Evolutionary conservation across 108 stramenopile species (phyloP).

Genomic region (Ochromonas danica): DNA sequence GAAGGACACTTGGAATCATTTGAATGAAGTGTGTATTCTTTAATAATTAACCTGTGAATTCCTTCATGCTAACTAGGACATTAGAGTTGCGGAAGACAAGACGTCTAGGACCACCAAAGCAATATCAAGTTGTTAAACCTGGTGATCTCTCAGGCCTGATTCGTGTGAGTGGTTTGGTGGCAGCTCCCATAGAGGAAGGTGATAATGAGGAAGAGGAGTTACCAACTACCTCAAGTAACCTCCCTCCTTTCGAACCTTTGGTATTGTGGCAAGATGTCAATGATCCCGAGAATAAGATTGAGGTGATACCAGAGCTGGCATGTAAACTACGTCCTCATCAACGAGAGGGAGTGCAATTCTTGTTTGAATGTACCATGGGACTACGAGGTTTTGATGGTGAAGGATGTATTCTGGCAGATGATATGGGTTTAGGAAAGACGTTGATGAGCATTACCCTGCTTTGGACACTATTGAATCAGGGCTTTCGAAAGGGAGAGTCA

Average conservation of each 20-base stretch:
- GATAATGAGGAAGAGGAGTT: constrained; percentile 12
- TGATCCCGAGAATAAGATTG: constrained; percentile 49
- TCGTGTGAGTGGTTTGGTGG: neutral
- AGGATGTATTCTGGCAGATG: constrained; percentile 88
- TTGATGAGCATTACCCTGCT: constrained; percentile 86
- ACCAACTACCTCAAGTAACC: constrained; percentile 21
- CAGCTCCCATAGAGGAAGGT: neutral
- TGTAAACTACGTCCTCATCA: constrained; percentile 96
- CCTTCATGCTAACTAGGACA: neutral
- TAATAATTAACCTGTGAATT: neutral
- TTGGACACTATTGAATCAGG: constrained; percentile 89
- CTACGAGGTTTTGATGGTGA: constrained; percentile 43
- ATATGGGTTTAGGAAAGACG: constrained; percentile 85
- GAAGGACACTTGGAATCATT: no score
- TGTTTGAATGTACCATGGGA: constrained; percentile 36
- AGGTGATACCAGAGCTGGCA: constrained; percentile 76
- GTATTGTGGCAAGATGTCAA: constrained; percentile 47
- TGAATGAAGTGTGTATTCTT: no score
- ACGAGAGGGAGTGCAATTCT: constrained; percentile 81
- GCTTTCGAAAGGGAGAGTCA: constrained; percentile 70
- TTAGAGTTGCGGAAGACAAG: constrained; percentile 11
- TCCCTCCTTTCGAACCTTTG: constrained; percentile 47
- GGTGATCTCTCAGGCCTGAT: neutral
- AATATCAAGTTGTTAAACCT: neutral
- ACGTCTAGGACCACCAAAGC: constrained; percentile 4